Conservation (phyloP, 208 protist species). For the Leishmania martiniquensis region DNA sequence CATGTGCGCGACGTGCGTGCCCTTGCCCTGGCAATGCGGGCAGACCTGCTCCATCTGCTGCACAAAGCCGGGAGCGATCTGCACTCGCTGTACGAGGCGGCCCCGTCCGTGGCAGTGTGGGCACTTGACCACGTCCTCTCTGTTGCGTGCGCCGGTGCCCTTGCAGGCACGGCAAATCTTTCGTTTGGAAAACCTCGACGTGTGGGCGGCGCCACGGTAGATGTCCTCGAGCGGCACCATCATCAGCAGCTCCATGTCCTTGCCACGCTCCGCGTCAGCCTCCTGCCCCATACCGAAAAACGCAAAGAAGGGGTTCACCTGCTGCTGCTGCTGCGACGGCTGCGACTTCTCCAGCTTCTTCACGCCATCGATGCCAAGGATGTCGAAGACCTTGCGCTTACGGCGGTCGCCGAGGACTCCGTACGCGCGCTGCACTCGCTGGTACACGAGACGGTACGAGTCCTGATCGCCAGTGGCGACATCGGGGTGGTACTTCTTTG, state of each 20-base stretch:
- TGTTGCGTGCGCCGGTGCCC: conserved; percentile 56
- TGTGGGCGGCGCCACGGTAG: conserved; percentile 90
- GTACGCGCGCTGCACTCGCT: conserved; percentile 88
- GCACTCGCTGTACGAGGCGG: conserved; percentile 60
- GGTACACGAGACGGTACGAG: conserved; percentile 66
- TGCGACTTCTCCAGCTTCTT: conserved; percentile 65
- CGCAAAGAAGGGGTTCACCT: conserved; percentile 36
- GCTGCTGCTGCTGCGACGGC: conserved; percentile 37
- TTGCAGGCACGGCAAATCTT: conserved; percentile 87
- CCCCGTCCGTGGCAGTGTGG: conserved; percentile 71
- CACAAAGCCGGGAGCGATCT: conserved; percentile 77
- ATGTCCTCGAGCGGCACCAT: conserved; percentile 88
- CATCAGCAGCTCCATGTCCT: conserved; percentile 49
- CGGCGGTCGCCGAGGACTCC: conserved; percentile 89
- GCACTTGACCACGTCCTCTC: conserved; percentile 48
- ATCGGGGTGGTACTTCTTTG: conserved; percentile 86
- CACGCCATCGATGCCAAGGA: conserved; percentile 86
- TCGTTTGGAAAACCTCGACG: conserved; percentile 81
- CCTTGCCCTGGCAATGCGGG: conserved; percentile 88
- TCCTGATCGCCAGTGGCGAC: conserved; percentile 45
- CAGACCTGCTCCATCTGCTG: conserved; percentile 86
- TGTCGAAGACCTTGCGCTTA: conserved; percentile 94
- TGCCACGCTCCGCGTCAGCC: conserved; percentile 45
- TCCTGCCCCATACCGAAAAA: conserved; percentile 42
- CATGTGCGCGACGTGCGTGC: conserved; percentile 72